Evolutionary conservation across 208 protist species (phyloP), one percentile per base, ranked within the genome.

Genomic region (Jaenimonas drosophilae): DNA sequence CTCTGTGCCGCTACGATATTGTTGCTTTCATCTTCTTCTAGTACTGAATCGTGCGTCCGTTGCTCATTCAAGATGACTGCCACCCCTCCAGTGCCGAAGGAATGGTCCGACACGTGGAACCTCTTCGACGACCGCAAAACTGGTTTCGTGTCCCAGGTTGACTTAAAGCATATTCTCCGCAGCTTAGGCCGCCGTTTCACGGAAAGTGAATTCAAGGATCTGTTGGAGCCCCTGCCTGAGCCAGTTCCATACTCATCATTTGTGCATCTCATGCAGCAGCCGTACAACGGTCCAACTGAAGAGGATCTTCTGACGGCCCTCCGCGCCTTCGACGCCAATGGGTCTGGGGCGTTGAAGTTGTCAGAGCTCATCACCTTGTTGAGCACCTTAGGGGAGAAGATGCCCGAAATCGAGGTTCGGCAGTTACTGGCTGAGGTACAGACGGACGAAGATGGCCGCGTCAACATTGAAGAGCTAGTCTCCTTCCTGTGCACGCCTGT

Each of bases 161-260:
- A 94, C 60, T 60, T 88, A 25, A 91, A 89, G 54, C 86, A 94
- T 62, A 91, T 94, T 31, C 43, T 94, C 31, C 80, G 86, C 61
- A 86, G 76, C 48, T 66, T 94, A 2, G 86, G 86, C 17, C 77
- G 82, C 32, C 76, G 81, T 26, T 81, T 91, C 75, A 91, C 86
- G 3, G 81, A 94, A 42, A 74, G 76, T n/a, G 86, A 94, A 62
- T 81, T 94, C 60, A 77, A 71, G 33, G 80, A 88, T 29, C 52
- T 87, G 25, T 62, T 90, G 12, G 43, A 65, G 21, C 49, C 53
- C 20, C 48, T 91, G 31, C 65, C 73, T 3, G 76, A 94, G 51
- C 70, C 69, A 0, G 64, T 83, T 2, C 58, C 69, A 16, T 85
- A 76, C 45, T 59, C 78, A 14, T 39, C 37, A 9, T 91, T 94